Percentiles rank a stretch among this genome's conserved stretches.
Conservation (phyloP, 805 yeast genomes). For the Maudiozyma bulderi region DNA sequence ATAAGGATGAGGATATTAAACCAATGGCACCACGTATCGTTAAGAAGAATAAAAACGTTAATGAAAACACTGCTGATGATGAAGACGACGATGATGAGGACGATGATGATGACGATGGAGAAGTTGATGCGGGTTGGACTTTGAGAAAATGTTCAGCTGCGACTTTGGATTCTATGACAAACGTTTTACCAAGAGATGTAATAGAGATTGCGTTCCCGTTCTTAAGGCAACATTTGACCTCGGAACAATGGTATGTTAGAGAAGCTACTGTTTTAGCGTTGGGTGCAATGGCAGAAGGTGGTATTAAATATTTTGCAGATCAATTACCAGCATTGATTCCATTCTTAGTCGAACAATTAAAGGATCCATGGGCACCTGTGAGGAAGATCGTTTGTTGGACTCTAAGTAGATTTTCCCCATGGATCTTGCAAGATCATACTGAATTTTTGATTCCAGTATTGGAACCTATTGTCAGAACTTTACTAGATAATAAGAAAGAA, state of each 20-base stretch:
- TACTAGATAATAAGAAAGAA: slow-evolving; percentile 73
- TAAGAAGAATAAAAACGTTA: slow-evolving; percentile 41
- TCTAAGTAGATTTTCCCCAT: slow-evolving; percentile 67
- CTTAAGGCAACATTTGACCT: slow-evolving; percentile 57
- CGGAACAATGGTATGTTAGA: slow-evolving; percentile 76
- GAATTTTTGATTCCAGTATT: slow-evolving; percentile 68
- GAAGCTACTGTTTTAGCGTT: slow-evolving; percentile 91
- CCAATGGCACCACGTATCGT: slow-evolving; percentile 68
- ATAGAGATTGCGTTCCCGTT: slow-evolving; percentile 62
- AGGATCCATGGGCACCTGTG: slow-evolving; percentile 71
- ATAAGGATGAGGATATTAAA: slow-evolving; percentile 76
- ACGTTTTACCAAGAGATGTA: slow-evolving; percentile 56
- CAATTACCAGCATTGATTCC: slow-evolving; percentile 78
- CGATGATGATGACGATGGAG: slow-evolving; percentile 65
- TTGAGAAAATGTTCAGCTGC: slow-evolving; percentile 92
- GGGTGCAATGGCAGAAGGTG: slow-evolving; percentile 92
- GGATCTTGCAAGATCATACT: slow-evolving; percentile 71
- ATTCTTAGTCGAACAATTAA: slow-evolving; percentile 68
- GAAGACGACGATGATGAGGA: slow-evolving; percentile 56
- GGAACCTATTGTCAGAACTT: slow-evolving; percentile 62
- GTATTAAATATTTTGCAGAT: slow-evolving; percentile 57
- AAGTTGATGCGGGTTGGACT: slow-evolving; percentile 72
- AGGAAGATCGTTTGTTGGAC: slow-evolving; percentile 97
- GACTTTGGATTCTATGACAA: slow-evolving; percentile 73
- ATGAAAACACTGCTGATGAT: slow-evolving; percentile 39